Base-by-base conservation (phyloP, 1,139 yeast genomes). In the Magnusiomyces sp. region DNA sequence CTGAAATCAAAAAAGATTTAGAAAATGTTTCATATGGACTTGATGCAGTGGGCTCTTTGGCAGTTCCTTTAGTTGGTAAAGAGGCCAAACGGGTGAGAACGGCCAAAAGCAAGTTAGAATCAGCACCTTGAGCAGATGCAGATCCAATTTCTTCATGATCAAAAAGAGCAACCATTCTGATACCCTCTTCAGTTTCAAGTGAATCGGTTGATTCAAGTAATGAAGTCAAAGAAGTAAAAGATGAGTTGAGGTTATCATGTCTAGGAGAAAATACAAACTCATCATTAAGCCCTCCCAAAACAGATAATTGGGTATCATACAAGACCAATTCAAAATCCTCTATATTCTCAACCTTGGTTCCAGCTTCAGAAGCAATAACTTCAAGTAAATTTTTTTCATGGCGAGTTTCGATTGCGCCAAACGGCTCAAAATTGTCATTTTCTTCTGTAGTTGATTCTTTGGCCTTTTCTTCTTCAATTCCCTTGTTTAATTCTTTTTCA, bases 81-180 rank as follows among this genome's bases (percentile, higher is more conserved):
- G 72, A 69, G 0, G 89, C 76, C 49, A 89, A 67, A 60, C 96
- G 77, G 51, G 76, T 78, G 49, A 89, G 66, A 10, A 86, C 74
- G 58, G 89, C 88, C 16, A 94, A 94, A 50, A 92, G 71, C 63
- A 92, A 85, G 50, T 90, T 83, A 1, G 97, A 89, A 62, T 87
- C 92, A 1, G 98, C 98, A 55, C 98, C 98, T 66, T 92, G 97
- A 10, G 96, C 95, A 36, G 95, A 84, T 10, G 80, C 73, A 3
- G 96, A 88, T 0, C 98, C 98, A 59, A 92, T 77, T 68, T 89
- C 97, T 67, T 89, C 97, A 65, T 89, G 96, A 65, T 89, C 97
- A 65, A 89, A 89, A 53, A 88, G 73, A 0, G 95, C 81, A 47
- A 86, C 74, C 61, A 88, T 62, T 59, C 82, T 80, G 42, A 87